Percentiles rank a stretch among this genome's conserved stretches.
These are phyloP conservation scores for Monilinia polystroma DNA, from an alignment of 2,329 filamentous ascomycete species.

Conservation along the genomic window DNA sequence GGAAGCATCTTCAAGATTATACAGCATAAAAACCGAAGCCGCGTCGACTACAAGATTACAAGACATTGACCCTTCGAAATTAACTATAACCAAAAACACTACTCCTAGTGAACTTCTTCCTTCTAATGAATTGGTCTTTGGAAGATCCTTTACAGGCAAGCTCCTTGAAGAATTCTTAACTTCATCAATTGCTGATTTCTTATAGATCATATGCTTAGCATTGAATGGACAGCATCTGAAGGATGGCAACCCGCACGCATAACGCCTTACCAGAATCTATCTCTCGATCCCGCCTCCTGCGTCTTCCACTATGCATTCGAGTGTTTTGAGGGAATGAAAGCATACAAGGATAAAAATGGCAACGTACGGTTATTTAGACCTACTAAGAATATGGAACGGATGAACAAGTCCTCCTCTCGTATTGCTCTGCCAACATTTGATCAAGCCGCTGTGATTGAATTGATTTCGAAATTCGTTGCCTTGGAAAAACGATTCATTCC, in stretches of 20 bases:
- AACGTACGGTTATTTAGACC: constrained; percentile 86
- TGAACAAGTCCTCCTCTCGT: constrained; percentile 87
- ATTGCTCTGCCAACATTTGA: constrained; percentile 92
- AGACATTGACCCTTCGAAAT: constrained; percentile 73
- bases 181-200: constrained; percentile 18
- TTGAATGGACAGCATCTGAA: constrained; percentile 84
- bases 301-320: constrained; percentile 99
- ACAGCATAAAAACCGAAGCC: constrained; percentile 49
- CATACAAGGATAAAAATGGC: constrained; percentile 83
- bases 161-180: constrained; percentile 13
- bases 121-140: constrained; percentile 83
- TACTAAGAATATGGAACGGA: constrained; percentile 90
- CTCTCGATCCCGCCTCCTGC: constrained; percentile 91
- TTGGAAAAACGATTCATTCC: constrained; percentile 90
- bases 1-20: constrained; percentile 43
- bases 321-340: constrained; percentile 99
- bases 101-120: constrained; percentile 73
- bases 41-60: constrained; percentile 49
- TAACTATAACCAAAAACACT: constrained; percentile 71
- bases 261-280: constrained; percentile 93
- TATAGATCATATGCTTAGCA: constrained; percentile 93
- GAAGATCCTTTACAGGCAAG: constrained; percentile 82
- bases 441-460: constrained; percentile 68
- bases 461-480: constrained; percentile 77
- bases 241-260: constrained; percentile 78